phyloP scores from a whole-genome alignment of 352 stramenopile genomes.

The Phytopythium litorale region DNA sequence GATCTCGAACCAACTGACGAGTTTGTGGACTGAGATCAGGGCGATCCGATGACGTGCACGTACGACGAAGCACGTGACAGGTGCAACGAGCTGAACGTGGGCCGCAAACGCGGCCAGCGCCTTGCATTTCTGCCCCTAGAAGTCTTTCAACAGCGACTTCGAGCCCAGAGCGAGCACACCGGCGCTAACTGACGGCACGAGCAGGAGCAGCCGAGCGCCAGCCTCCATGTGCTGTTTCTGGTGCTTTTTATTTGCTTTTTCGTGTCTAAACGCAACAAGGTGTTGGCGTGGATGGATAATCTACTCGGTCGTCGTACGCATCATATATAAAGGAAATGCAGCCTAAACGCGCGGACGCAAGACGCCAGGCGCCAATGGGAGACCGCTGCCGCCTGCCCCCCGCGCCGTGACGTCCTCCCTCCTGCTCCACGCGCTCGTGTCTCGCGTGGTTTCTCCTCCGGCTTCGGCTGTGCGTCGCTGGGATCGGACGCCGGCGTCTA shows the following conservation, averaged over 20 bases:
- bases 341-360: neutral
- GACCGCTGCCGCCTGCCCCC: neutral
- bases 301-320: conserved; percentile 4
- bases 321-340: conserved; percentile 2
- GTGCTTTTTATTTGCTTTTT: neutral
- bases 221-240: neutral
- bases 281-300: conserved; percentile 8
- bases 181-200: neutral
- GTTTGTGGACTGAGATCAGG: conserved; percentile 22
- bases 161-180: neutral
- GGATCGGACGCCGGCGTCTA: neutral
- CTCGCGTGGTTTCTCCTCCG: neutral
- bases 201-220: too few relatives aligned
- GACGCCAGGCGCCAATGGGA: neutral
- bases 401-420: neutral
- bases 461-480: neutral
- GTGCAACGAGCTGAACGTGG: conserved; percentile 43
- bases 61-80: conserved; percentile 47
- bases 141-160: conserved; percentile 34
- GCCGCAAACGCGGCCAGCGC: conserved; percentile 42
- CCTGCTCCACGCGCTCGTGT: neutral
- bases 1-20: neutral
- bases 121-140: conserved; percentile 42
- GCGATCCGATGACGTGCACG: conserved; percentile 32
- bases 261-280: conserved; percentile 5